phyloP scores from a whole-genome alignment of 208 protist species.

The Trypanosoma avium region DNA sequence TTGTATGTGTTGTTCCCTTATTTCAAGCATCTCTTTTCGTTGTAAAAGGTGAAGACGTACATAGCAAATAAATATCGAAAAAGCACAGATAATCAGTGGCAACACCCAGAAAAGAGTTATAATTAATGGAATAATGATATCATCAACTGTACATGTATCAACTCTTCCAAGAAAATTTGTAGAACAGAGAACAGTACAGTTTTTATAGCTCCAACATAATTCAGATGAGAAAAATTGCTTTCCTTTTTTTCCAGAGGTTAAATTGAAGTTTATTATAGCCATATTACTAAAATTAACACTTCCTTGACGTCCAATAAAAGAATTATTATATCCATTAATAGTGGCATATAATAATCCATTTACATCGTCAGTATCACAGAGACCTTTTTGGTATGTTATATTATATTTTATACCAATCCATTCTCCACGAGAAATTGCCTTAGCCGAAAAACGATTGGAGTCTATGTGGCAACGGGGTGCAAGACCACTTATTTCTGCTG shows the following conservation, averaged over 20 bases:
- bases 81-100: constrained; percentile 28
- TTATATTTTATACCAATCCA: constrained; percentile 50
- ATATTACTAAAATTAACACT: constrained; percentile 24
- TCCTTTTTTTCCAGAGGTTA: constrained; percentile 16
- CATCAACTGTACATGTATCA: constrained; percentile 30
- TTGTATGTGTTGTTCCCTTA: background rate
- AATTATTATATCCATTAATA: constrained; percentile 36
- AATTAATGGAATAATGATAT: constrained; percentile 34
- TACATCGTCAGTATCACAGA: constrained; percentile 34
- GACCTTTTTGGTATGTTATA: constrained; percentile 30
- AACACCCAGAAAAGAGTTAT: constrained; percentile 39
- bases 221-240: constrained; percentile 36
- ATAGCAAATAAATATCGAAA: constrained; percentile 34
- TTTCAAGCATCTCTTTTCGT: constrained; percentile 16
- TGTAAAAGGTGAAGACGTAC: constrained; percentile 29
- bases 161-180: constrained; percentile 28
- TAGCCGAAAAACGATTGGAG: constrained; percentile 32
- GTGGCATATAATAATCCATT: constrained; percentile 29
- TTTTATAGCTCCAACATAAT: constrained; percentile 37
- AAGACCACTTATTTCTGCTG: background rate
- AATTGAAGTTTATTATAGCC: constrained; percentile 27
- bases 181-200: constrained; percentile 46
- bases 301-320: constrained; percentile 24
- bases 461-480: constrained; percentile 43
- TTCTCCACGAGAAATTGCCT: constrained; percentile 33